These are phyloP conservation scores for Echria macrotheca DNA, from an alignment of 495 filamentous ascomycete species.

Conservation along the genomic window DNA sequence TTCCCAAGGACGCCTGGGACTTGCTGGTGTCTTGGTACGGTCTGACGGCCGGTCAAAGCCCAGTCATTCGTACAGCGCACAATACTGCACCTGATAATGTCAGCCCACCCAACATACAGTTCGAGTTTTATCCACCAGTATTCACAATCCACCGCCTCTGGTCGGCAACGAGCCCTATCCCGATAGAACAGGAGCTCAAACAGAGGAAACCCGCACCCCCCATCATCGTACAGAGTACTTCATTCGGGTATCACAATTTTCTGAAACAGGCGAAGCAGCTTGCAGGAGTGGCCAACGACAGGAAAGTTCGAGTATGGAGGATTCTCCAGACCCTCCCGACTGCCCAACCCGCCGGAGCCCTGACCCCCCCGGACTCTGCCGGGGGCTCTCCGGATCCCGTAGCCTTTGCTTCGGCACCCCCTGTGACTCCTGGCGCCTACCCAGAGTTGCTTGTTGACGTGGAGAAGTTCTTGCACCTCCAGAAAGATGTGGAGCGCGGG, in stretches of 20 bases:
- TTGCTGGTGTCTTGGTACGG: conserved; percentile 78
- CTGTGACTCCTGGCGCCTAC: conserved; percentile 46
- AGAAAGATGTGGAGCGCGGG: conserved; percentile 64
- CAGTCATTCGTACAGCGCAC: conserved; percentile 71
- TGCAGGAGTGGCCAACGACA: conserved; percentile 56
- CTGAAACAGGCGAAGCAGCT: conserved; percentile 64
- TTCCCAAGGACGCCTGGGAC: conserved; percentile 77
- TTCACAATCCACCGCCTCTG: conserved; percentile 80
- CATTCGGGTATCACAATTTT: conserved; percentile 63
- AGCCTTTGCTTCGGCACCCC: conserved; percentile 21
- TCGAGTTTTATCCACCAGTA: conserved; percentile 79
- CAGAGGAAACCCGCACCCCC: conserved; percentile 51
- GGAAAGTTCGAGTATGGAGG: conserved; percentile 77
- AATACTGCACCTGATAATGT: conserved; percentile 59
- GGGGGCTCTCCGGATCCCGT: conserved; percentile 15
- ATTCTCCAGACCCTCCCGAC: conserved; percentile 46
- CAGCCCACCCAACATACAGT: conserved; percentile 61
- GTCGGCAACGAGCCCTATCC: conserved; percentile 44
- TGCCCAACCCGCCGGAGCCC: conserved; percentile 25
- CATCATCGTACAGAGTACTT: conserved; percentile 62
- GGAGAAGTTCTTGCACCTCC: conserved; percentile 60
- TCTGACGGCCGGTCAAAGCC: conserved; percentile 58
- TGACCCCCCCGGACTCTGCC: conserved; percentile 30
- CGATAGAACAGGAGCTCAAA: conserved; percentile 55
- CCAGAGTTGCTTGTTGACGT: conserved; percentile 67